Conservation (phyloP, 202 grass and related monocot species). For the Schoenoplectus triqueter region DNA sequence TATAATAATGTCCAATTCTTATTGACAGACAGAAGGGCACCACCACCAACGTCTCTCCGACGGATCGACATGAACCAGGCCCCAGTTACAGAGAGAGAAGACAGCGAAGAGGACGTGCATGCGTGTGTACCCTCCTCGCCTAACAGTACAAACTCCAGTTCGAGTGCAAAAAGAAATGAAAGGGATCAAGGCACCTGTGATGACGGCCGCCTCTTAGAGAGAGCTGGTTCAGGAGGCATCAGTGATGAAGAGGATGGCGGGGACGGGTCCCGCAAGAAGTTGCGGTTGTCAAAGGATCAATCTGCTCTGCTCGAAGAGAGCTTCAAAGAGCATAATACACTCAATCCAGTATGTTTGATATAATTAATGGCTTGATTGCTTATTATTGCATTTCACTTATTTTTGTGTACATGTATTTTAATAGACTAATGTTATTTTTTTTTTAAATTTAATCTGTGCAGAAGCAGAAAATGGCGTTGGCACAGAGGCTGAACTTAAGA, state of each 20-base stretch:
- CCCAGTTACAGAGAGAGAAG: slow-evolving; percentile 38
- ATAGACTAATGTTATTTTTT: slow-evolving; percentile 27
- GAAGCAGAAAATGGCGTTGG: slow-evolving; percentile 86
- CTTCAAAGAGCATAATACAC: slow-evolving; percentile 87
- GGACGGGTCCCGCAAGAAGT: slow-evolving; percentile 87
- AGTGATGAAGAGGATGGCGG: slow-evolving; percentile 78
- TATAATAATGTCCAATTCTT: slow-evolving; percentile 3
- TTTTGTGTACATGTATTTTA: background rate
- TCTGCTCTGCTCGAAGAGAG: slow-evolving; percentile 80
- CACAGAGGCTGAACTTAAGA: slow-evolving; percentile 72
- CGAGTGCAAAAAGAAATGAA: slow-evolving; percentile 43
- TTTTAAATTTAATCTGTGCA: slow-evolving; percentile 41
- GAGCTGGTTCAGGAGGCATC: slow-evolving; percentile 41
- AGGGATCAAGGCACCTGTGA: slow-evolving; percentile 38
- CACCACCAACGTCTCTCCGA: slow-evolving; percentile 8
- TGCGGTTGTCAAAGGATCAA: slow-evolving; percentile 86
- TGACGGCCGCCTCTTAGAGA: slow-evolving; percentile 32
- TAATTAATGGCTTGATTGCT: background rate
- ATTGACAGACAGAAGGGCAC: background rate
- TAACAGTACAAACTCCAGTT: slow-evolving; percentile 45
- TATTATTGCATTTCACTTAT: background rate
- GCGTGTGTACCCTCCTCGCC: slow-evolving; percentile 55
- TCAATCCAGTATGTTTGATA: slow-evolving; percentile 63
- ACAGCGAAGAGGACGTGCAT: slow-evolving; percentile 55
- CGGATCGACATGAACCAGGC: slow-evolving; percentile 47